These are phyloP conservation scores for Zoysia matrella DNA, from an alignment of 202 grass and related monocot species.

Conservation along the genomic window DNA sequence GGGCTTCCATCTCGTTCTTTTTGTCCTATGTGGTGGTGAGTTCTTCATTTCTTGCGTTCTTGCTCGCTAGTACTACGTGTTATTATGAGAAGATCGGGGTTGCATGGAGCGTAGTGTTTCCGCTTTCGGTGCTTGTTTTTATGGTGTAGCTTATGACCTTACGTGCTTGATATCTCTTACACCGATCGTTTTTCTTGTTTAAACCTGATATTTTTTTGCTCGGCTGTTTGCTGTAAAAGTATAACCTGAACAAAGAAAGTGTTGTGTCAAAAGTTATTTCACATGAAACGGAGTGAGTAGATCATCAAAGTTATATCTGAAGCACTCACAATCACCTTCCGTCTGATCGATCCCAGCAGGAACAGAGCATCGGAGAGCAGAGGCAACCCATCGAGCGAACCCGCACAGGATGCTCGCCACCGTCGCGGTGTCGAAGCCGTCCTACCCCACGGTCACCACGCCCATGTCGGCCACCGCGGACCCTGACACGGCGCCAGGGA, in stretches of 20 bases:
- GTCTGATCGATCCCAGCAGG: conserved; percentile 23
- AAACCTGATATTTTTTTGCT: not conserved
- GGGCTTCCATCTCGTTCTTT: conserved; percentile 43
- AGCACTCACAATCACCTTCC: conserved; percentile 13
- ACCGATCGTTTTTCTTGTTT: not conserved
- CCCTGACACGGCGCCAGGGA: conserved; percentile 8
- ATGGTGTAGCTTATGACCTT: not conserved
- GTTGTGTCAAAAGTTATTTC: not conserved
- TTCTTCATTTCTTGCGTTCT: not conserved
- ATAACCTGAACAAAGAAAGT: not conserved
- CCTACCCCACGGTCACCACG: conserved; percentile 54
- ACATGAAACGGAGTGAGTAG: conserved; percentile 13
- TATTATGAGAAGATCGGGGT: not conserved
- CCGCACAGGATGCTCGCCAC: conserved; percentile 57
- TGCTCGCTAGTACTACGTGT: not conserved
- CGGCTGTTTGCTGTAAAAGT: not conserved
- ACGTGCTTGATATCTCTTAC: not conserved
- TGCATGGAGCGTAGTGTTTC: not conserved
- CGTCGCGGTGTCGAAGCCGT: conserved; percentile 78
- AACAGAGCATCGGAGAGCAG: conserved; percentile 30
- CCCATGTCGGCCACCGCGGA: conserved; percentile 36
- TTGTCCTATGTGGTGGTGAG: conserved; percentile 54
- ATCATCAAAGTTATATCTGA: not conserved
- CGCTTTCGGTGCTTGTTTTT: not conserved
- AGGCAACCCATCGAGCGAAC: not conserved